Percentiles rank a stretch among this genome's conserved stretches.
phyloP scores from a whole-genome alignment of 495 filamentous ascomycete genomes.

The Talaromyces borbonicus region DNA sequence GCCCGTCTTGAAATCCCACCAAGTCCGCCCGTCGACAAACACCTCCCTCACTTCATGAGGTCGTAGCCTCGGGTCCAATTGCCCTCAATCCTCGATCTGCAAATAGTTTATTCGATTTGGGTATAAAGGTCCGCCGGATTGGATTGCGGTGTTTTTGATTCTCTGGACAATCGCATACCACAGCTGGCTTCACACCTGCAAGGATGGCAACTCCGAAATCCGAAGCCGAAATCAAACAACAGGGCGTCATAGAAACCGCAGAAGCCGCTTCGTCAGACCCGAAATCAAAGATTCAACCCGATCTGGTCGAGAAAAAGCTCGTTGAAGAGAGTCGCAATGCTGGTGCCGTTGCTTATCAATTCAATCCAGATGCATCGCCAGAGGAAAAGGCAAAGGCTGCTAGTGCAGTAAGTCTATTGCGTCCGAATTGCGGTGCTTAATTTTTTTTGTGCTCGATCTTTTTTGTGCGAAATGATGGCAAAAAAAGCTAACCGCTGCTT shows the following conservation, averaged over 20 bases:
- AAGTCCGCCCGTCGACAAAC: too few species aligned
- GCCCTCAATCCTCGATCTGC: too few species aligned
- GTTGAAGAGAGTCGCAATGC: conserved; percentile 66
- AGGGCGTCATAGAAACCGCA: conserved; percentile 40
- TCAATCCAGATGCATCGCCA: conserved; percentile 75
- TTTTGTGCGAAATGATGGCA: not conserved
- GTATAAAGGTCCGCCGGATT: not conserved
- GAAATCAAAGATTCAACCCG: conserved; percentile 54
- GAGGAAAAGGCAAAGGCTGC: conserved; percentile 77
- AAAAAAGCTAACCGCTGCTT: conserved; percentile 14
- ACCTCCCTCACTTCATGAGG: too few species aligned
- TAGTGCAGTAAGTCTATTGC: conserved; percentile 55
- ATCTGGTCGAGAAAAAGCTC: conserved; percentile 58
- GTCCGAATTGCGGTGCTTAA: too few species aligned
- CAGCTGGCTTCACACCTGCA: too few species aligned
- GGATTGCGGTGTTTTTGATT: not conserved
- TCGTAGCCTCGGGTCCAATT: too few species aligned
- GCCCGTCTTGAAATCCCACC: too few species aligned
- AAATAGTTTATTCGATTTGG: too few species aligned
- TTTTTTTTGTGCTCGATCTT: too few species aligned
- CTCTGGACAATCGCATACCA: too few species aligned
- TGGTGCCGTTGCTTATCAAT: conserved; percentile 70
- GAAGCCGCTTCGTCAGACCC: conserved; percentile 47
- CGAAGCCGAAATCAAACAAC: conserved; percentile 3
- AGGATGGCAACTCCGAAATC: not conserved